phyloP scores from a whole-genome alignment of 164 flowering plant species.

The Pachysandra terminalis region DNA sequence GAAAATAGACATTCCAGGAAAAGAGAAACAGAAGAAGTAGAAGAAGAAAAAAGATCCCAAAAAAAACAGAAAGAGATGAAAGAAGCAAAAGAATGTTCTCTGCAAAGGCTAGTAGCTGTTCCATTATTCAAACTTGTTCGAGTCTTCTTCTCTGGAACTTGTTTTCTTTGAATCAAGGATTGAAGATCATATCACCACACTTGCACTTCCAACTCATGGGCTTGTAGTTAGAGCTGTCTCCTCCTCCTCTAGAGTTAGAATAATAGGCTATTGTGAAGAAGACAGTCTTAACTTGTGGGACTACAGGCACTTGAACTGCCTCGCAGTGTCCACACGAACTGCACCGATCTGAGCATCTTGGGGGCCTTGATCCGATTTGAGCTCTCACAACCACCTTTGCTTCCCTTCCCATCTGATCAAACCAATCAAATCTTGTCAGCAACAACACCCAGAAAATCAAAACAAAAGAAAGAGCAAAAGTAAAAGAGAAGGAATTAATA shows the following conservation, averaged over 20 bases:
- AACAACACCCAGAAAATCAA: too few relatives aligned
- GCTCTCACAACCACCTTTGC: constrained; percentile 24
- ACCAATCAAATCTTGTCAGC: background rate
- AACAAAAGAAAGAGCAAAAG: background rate
- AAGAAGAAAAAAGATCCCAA: too few relatives aligned
- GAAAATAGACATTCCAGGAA: too few relatives aligned
- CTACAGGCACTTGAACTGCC: constrained; percentile 72
- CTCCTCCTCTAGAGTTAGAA: too few relatives aligned
- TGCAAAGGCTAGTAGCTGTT: too few relatives aligned
- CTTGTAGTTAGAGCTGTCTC: constrained; percentile 65
- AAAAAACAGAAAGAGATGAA: too few relatives aligned
- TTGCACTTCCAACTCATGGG: constrained; percentile 92
- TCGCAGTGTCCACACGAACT: constrained; percentile 56
- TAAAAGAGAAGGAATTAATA: background rate
- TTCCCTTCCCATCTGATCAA: constrained; percentile 17
- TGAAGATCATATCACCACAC: constrained; percentile 69
- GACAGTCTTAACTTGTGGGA: constrained; percentile 25
- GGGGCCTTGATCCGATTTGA: constrained; percentile 57
- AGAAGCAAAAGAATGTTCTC: too few relatives aligned
- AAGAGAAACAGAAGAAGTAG: too few relatives aligned
- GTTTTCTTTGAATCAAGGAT: constrained; percentile 42
- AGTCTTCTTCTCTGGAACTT: background rate
- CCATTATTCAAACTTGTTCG: constrained; percentile 10
- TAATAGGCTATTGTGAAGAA: constrained; percentile 25
- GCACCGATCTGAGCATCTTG: constrained; percentile 63